Percentiles rank a stretch among this genome's conserved stretches.
Conservation (phyloP, 2,329 filamentous ascomycete genomes). For the Pochonia chlamydosporia region DNA sequence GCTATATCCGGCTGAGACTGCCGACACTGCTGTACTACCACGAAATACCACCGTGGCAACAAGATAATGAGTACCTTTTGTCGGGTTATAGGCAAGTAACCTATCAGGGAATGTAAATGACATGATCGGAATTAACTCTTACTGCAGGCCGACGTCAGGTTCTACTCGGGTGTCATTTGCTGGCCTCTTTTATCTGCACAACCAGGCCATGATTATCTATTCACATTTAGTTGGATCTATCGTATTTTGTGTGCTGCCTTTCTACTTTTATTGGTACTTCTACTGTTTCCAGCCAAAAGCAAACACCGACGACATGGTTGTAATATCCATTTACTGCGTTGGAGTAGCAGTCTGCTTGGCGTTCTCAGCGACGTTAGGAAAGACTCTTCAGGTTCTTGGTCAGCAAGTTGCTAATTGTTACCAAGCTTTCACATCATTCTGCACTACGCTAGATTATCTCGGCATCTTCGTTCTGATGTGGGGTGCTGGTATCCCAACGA, state of each 20-base stretch:
- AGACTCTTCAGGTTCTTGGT: too few species aligned
- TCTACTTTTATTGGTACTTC: constrained; percentile 5
- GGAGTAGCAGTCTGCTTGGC: constrained; percentile 14
- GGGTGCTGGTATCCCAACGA: constrained; percentile 11
- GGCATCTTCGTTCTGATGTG: constrained; percentile 14
- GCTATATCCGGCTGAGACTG: neutral
- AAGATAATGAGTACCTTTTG: constrained; percentile 6
- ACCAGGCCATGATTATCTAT: constrained; percentile 10
- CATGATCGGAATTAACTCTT: neutral
- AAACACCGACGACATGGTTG: constrained; percentile 8
- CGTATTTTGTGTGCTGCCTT: constrained; percentile 5
- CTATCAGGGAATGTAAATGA: too few species aligned
- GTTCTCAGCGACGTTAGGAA: constrained; percentile 12
- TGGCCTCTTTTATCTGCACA: constrained; percentile 11
- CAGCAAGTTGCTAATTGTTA: constrained; percentile 6
- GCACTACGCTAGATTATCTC: constrained; percentile 11
- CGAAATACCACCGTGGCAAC: neutral
- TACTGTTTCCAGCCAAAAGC: neutral
- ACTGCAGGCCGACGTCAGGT: constrained; percentile 1
- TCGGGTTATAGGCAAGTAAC: constrained; percentile 2
- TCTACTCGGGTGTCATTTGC: constrained; percentile 6
- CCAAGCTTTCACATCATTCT: constrained; percentile 4
- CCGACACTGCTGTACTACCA: neutral
- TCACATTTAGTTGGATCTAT: constrained; percentile 10
- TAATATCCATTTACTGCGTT: constrained; percentile 11